Evolutionary conservation across 2,329 filamentous ascomycete species (phyloP).

Genomic region (Aspergillus sp.): DNA sequence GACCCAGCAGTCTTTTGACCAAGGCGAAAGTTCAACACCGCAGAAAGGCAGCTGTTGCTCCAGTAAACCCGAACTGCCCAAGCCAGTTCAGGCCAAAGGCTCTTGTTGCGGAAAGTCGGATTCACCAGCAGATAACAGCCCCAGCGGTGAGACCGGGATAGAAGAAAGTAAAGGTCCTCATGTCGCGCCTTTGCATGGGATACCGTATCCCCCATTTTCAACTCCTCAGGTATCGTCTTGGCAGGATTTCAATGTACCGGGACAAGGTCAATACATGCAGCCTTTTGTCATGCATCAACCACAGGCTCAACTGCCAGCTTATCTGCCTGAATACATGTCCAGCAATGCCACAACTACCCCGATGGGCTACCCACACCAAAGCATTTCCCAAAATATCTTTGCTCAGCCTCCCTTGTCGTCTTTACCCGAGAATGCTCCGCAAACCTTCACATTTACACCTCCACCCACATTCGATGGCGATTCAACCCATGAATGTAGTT

Average conservation of each 20-base stretch:
- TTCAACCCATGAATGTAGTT: conserved; percentile 34
- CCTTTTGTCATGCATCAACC: conserved; percentile 10
- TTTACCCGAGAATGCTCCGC: conserved; percentile 5
- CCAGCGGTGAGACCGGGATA: background rate
- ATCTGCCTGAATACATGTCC: conserved; percentile 12
- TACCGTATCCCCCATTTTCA: conserved; percentile 11
- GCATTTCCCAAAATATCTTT: conserved; percentile 11
- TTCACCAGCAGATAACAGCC: background rate
- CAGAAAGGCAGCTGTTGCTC: conserved; percentile 20
- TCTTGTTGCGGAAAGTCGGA: conserved; percentile 26
- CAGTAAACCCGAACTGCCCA: conserved; percentile 7
- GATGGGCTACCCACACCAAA: conserved; percentile 8
- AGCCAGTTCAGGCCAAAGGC: conserved; percentile 7
- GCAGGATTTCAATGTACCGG: conserved; percentile 14
- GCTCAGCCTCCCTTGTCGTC: conserved; percentile 11
- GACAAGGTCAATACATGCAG: conserved; percentile 10
- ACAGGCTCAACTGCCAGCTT: conserved; percentile 6
- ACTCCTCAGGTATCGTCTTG: conserved; percentile 14
- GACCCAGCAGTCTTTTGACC: background rate
- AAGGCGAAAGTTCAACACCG: background rate
- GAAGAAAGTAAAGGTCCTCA: conserved; percentile 2
- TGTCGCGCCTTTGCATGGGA: conserved; percentile 6
- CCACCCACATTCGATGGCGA: conserved; percentile 10
- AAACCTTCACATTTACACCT: conserved; percentile 7
- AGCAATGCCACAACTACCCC: conserved; percentile 8